Base-by-base conservation (phyloP, 225 moss, liverwort and hornwort species). In the Sphagnum tenellum region DNA sequence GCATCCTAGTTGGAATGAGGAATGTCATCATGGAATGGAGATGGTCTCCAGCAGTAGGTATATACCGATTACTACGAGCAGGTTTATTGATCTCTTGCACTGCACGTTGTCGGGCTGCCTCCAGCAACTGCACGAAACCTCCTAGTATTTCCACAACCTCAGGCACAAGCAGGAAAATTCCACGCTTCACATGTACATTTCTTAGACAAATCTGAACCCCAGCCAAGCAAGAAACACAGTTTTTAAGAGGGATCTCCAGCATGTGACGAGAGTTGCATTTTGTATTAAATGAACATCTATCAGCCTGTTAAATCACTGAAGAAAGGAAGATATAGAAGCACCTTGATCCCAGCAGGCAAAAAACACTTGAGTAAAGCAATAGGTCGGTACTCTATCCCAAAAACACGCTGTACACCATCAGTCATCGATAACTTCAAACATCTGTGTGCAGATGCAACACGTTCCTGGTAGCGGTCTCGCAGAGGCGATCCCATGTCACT, bases 341-440 rank as follows among this genome's bases (percentile, higher is more conserved):
- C 94, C 91, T 98, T 93, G n/a, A 83, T 65, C 55, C 96, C 96
- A 48, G 89, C 89, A 66, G 93, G 79, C 69, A 83, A 83, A 44
- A 87, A 64, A 61, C 79, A 81, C 45, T 75, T 87, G 57, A 93
- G 79, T 48, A 85, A 85, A 71, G 74, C 67, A 4, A 93, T 86
- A 55, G 88, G 87, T 66, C 85, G 79, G 66, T 93, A 93, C 75
- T 98, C 93, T 59, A 98, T 82, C 62, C 93, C 96, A 29, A 66
- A 74, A 56, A 84, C 93, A 62, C 87, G 90, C 70, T 98, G 93
- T 47, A 86, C 89, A 81, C 92, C 96, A 74, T 98, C 96, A 49
- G 96, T 90, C 82, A 98, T 84, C 56, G 90, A 90, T 65, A 98
- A 88, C 74, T 98, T 90, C 70, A 98, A 64, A 61, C 80, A 87